A percentile compares a stretch with the other conserved stretches of the same genome.
These are phyloP conservation scores for Entomophthora muscae DNA, from an alignment of 371 early-diverging fungal genomes.

Conservation along the genomic window DNA sequence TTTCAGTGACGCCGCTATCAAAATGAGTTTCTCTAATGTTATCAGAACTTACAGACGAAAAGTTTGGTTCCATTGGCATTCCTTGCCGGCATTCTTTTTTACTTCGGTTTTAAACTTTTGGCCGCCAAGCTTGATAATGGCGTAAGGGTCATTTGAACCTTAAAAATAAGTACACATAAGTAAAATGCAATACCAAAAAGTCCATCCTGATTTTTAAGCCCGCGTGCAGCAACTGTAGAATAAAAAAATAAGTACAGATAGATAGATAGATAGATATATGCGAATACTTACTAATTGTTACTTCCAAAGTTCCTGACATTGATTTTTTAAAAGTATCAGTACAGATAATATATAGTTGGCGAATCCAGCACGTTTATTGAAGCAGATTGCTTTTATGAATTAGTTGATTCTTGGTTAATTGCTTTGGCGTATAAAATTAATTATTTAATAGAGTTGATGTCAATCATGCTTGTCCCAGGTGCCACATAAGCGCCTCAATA, in stretches of 20 bases:
- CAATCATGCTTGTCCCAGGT: too few species aligned
- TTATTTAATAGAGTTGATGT: too few species aligned
- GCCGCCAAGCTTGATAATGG: background rate
- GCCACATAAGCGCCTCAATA: too few species aligned
- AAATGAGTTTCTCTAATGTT: background rate
- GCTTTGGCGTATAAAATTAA: too few species aligned
- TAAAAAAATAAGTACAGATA: background rate
- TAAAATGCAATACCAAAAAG: background rate
- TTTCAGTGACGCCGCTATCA: constrained; percentile 5
- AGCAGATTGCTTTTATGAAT: too few species aligned
- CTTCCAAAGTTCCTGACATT: background rate
- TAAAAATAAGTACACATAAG: background rate
- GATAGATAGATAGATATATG: background rate
- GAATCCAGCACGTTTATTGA: too few species aligned
- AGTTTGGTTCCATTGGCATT: constrained; percentile 9
- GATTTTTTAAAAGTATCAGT: too few species aligned
- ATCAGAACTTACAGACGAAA: constrained; percentile 2
- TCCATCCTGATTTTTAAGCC: background rate
- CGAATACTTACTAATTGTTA: background rate
- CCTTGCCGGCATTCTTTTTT: constrained; percentile 7
- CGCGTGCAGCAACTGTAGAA: background rate
- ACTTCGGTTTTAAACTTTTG: constrained; percentile 7
- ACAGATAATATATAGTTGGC: too few species aligned
- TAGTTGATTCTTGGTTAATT: too few species aligned
- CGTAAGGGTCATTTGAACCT: constrained; percentile 8